A percentile compares a stretch with the other conserved stretches of the same genome.
Conservation (phyloP, 2,329 filamentous ascomycete species). For the Plectosphaerella plurivora region DNA sequence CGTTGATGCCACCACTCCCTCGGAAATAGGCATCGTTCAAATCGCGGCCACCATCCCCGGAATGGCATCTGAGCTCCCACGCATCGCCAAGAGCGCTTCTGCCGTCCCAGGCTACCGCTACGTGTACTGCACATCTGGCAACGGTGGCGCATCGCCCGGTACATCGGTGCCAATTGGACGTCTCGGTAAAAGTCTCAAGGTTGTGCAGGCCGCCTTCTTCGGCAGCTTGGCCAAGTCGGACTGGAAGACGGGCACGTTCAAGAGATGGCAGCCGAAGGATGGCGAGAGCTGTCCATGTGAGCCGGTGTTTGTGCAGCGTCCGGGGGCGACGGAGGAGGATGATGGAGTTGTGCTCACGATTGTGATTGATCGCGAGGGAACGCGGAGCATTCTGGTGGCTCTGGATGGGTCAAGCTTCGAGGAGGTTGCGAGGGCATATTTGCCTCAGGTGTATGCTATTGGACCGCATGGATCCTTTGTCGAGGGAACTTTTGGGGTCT, state of each 20-base stretch:
- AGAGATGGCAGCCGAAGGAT: slow-evolving; percentile 9
- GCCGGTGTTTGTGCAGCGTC: slow-evolving; percentile 11
- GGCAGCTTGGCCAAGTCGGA: slow-evolving; percentile 12
- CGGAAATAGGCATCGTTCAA: slow-evolving; percentile 5
- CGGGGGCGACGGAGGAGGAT: slow-evolving; percentile 10
- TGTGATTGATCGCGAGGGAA: slow-evolving; percentile 10
- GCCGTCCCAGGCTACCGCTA: slow-evolving; percentile 11
- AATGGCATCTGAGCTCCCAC: slow-evolving; percentile 11
- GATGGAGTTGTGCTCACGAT: slow-evolving; percentile 13
- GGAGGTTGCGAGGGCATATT: slow-evolving; percentile 11
- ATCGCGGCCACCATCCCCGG: slow-evolving; percentile 9
- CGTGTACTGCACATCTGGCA: slow-evolving; percentile 12
- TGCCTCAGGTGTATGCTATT: slow-evolving; percentile 11
- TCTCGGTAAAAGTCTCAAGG: slow-evolving; percentile 4
- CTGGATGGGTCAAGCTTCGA: slow-evolving; percentile 12
- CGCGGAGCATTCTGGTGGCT: slow-evolving; percentile 12
- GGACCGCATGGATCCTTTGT: slow-evolving; percentile 10
- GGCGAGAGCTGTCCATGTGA: slow-evolving; percentile 21
- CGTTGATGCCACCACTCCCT: slow-evolving; percentile 1
- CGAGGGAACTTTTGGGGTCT: slow-evolving; percentile 4
- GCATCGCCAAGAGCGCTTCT: slow-evolving; percentile 11
- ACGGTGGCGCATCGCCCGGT: slow-evolving; percentile 8
- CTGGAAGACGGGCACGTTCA: slow-evolving; percentile 12
- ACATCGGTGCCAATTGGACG: slow-evolving; percentile 11
- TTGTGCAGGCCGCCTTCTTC: slow-evolving; percentile 11